A percentile compares a stretch with the other conserved stretches of the same genome.
Evolutionary conservation across 1,284 basidiomycete species (phyloP).

Genomic region (Athelia psychrophila): DNA sequence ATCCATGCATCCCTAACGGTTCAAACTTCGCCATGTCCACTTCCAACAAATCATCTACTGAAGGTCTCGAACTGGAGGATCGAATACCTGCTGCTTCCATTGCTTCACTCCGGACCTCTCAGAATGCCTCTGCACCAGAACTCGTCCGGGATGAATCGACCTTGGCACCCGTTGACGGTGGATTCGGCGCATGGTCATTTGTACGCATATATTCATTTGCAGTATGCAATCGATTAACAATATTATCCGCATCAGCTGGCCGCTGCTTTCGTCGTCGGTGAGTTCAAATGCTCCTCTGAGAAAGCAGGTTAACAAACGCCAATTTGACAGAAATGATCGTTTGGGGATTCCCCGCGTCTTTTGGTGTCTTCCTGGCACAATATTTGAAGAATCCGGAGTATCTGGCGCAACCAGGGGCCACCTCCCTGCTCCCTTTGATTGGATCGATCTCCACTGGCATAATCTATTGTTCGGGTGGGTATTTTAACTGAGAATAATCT

Average conservation of each 20-base stretch:
- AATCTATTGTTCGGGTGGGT: constrained; percentile 31
- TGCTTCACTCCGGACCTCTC: too few species aligned
- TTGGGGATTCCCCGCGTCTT: constrained; percentile 35
- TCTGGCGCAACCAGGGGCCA: constrained; percentile 19
- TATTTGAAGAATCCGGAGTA: constrained; percentile 28
- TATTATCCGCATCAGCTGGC: constrained; percentile 19
- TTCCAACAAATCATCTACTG: too few species aligned
- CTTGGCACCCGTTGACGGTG: constrained; percentile 28
- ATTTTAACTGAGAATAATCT: too few species aligned
- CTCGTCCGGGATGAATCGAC: constrained; percentile 14
- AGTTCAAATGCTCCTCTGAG: too few species aligned
- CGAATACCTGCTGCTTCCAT: too few species aligned
- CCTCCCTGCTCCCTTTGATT: constrained; percentile 29
- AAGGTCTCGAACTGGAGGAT: too few species aligned
- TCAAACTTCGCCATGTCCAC: too few species aligned
- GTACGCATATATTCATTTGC: constrained; percentile 15
- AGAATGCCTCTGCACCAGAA: too few species aligned
- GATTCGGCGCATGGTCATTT: constrained; percentile 31
- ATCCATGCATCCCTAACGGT: too few species aligned
- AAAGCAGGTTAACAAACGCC: too few species aligned
- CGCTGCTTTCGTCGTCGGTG: constrained; percentile 29
- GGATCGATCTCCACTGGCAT: constrained; percentile 30
- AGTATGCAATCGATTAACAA: background rate
- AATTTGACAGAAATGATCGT: constrained; percentile 28
- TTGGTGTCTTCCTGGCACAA: constrained; percentile 30